These are phyloP conservation scores for Solanum hybrid DNA, from an alignment of 305 asterid species.

Conservation along the genomic window DNA sequence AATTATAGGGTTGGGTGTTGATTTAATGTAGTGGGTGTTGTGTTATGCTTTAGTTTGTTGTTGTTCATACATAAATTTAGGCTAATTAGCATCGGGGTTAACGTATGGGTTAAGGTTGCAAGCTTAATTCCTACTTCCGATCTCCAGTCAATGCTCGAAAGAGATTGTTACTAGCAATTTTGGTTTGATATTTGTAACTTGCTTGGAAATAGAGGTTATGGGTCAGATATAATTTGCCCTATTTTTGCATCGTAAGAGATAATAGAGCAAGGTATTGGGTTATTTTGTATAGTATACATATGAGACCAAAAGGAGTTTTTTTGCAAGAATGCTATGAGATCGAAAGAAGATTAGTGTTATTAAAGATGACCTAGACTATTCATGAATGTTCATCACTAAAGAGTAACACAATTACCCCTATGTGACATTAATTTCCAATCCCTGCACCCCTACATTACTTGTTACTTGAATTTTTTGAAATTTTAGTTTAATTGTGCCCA, in stretches of 20 bases:
- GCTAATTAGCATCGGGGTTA: neutral
- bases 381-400: neutral
- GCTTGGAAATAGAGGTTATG: neutral
- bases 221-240: neutral
- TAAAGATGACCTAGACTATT: neutral
- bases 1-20: neutral
- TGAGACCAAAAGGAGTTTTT: neutral
- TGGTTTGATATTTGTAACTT: neutral
- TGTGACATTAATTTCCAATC: neutral
- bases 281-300: neutral
- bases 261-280: neutral
- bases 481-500: neutral
- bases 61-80: neutral
- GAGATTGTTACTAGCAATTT: neutral
- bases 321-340: neutral
- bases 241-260: neutral
- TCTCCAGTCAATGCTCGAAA: neutral
- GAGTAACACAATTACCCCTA: neutral
- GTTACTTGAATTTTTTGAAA: neutral
- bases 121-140: neutral
- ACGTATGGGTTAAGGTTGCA: neutral
- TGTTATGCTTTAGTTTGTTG: neutral
- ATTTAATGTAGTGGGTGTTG: neutral
- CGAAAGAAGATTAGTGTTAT: neutral
- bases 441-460: neutral